Evolutionary conservation across 2,329 filamentous ascomycete species (phyloP).

Genomic region (Colletotrichum chrysophilum): DNA sequence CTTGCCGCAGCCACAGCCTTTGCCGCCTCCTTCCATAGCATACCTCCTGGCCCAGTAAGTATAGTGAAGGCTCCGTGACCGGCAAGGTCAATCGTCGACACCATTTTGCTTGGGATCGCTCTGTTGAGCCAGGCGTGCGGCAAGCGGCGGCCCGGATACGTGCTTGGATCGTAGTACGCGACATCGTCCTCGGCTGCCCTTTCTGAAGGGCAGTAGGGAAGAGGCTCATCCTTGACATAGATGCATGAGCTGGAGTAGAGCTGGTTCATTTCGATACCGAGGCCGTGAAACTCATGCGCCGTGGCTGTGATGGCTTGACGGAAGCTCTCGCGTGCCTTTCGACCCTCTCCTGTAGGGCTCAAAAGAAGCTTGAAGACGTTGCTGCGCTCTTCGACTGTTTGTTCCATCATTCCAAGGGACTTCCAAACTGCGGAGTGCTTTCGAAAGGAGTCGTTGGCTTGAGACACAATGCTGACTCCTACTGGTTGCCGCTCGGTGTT

Average conservation of each 20-base stretch:
- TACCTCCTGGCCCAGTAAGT: not conserved
- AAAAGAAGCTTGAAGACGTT: not conserved
- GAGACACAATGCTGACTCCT: not conserved
- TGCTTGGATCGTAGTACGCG: not conserved
- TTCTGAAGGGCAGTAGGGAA: not conserved
- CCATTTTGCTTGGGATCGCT: not conserved
- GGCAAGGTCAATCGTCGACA: not conserved
- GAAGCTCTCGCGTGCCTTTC: not conserved
- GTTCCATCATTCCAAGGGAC: not conserved
- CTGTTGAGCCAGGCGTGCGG: not conserved
- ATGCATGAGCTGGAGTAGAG: not conserved
- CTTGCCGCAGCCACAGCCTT: not conserved
- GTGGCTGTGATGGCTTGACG: not conserved
- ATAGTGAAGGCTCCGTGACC: not conserved
- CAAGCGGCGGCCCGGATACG: not conserved
- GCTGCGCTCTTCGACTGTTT: not conserved
- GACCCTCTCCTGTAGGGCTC: not conserved
- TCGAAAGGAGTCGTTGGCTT: not conserved
- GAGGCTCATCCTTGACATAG: not conserved
- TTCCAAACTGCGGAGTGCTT: not conserved
- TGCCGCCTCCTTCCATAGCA: not conserved
- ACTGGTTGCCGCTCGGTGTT: not conserved
- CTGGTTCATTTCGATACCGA: not conserved
- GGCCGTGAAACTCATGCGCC: not conserved
- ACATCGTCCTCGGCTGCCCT: not conserved